Base-by-base conservation (phyloP, 2,329 filamentous ascomycete genomes). In the Leptographium galeiforme region DNA sequence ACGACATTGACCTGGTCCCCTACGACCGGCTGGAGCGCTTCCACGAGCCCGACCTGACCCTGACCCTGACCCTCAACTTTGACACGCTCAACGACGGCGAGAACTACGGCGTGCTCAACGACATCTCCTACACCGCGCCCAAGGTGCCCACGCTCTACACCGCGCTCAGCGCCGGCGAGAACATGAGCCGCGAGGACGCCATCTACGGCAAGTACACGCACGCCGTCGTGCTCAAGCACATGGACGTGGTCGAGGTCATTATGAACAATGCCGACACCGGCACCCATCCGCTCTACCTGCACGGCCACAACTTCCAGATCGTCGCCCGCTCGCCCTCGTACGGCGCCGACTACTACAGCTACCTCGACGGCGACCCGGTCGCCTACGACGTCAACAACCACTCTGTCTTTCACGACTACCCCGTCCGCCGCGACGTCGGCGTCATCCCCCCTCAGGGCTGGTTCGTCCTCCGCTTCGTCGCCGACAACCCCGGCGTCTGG, bases 61-160 rank as follows among this genome's bases (percentile, higher is more conserved):
- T 87, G 4, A 71, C 72, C 55, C 86, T 87, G 78, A 36, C 34
- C 4, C 34, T 36, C 34, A 36, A 36, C 34, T 36, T 36, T 36
- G 75, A 82, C 60, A 82, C 84, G 56, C 73, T 89, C 13, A 73
- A 72, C 34, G 59, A 53, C 12, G 57, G 57, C 53, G 32, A 33
- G 50, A 74, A 73, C 63, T 73, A 73, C 53, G 82, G 80, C 56
- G 82, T 83, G 67, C 79, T 87, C 70, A 90, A 91, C 71, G 82
- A 87, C 66, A 79, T 89, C 57, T 88, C 85, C 34, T 95, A 90
- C 65, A 76, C 78, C 4, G 53, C 69, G 0, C 87, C 86, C 49
- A 87, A 87, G 63, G 87, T 94, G 0, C 89, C 89, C 0, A 82
- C 84, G 0, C 73, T 95, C 0, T 94, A 89, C 72, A 88, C 85